phyloP scores from a whole-genome alignment of 2,329 filamentous ascomycete species.

The Bipolaris cookei region DNA sequence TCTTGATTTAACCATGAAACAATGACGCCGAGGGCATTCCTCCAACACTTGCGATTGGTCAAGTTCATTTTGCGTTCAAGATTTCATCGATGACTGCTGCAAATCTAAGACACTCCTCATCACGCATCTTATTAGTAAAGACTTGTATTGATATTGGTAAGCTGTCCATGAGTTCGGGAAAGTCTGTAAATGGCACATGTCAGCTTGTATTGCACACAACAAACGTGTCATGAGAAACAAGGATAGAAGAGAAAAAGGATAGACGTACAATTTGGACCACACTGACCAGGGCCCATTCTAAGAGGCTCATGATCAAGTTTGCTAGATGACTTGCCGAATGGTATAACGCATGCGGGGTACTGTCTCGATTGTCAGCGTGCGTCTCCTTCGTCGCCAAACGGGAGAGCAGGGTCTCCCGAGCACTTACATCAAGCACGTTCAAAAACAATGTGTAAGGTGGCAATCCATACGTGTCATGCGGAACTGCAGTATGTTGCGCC shows the following conservation, averaged over 20 bases:
- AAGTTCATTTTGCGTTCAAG: neutral
- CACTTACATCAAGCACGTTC: constrained; percentile 11
- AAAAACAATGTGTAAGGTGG: constrained; percentile 13
- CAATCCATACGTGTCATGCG: constrained; percentile 11
- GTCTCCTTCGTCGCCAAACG: neutral
- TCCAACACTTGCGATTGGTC: neutral
- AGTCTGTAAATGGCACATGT: neutral
- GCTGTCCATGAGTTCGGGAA: neutral
- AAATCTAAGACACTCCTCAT: constrained; percentile 11
- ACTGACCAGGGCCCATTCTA: constrained; percentile 3
- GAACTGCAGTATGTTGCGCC: constrained; percentile 9
- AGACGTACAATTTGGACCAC: constrained; percentile 7
- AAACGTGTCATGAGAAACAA: neutral
- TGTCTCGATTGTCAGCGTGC: neutral
- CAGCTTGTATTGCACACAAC: neutral
- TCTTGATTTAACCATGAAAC: too few relatives aligned
- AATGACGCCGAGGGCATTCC: too few relatives aligned
- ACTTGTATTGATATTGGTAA: constrained; percentile 7
- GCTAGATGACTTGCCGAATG: constrained; percentile 7
- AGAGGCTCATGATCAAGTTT: constrained; percentile 6
- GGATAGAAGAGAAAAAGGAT: neutral
- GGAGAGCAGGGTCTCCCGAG: neutral
- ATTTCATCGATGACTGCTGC: constrained; percentile 1
- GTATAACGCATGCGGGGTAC: constrained; percentile 12
- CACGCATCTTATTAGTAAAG: constrained; percentile 11